Evolutionary conservation across 2,329 filamentous ascomycete species (phyloP), one percentile per base, ranked within the genome.

Genomic region (Beauveria bassiana): DNA sequence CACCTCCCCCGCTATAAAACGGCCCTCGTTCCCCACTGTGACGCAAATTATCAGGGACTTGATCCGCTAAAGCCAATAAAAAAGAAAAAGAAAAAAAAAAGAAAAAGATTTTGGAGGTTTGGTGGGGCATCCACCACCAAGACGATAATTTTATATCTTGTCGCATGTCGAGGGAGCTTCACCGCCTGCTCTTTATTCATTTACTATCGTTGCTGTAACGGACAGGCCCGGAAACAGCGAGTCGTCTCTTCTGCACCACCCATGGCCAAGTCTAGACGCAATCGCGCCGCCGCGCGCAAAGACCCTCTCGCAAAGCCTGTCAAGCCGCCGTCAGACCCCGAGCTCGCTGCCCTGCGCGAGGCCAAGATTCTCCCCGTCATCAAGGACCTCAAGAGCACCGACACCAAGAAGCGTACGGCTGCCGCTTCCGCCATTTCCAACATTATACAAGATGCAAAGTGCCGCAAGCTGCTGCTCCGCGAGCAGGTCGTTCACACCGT

Each of bases 401-500:
- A 87, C 47, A 75, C 82, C 55, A 84, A 83, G 69, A 79, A 78
- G n/a, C 80, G 86, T 60, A 81, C 82, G 6, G 70, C 81, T 2
- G 86, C 86, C 12, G 84, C 86, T 8, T 73, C 75, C 18, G 85
- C 84, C 26, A 79, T 88, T 57, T 79, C 80, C 62, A 86, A 83
- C 72, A 80, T 87, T 57, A 81, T 88, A 56, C 80, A 85, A 61
- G 84, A 89, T 66, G 68, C 78, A 31, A 81, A 78, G 66, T 87
- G 83, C 68, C 80, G 86, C 65, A 88, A 88, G 72, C 71, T 89
- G 61, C 78, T 89, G 24, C 75, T 89, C 63, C 78, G 86, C 24
- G 86, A 89, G 72, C 84, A 87, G 71, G 78, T 89, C 65, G 85
- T 89, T 49, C 81, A 80, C 66, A 81, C 82, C 58, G 71, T 89